These are phyloP conservation scores for Luffa acutangula DNA, from an alignment of 306 rosid genomes.

Conservation along the genomic window DNA sequence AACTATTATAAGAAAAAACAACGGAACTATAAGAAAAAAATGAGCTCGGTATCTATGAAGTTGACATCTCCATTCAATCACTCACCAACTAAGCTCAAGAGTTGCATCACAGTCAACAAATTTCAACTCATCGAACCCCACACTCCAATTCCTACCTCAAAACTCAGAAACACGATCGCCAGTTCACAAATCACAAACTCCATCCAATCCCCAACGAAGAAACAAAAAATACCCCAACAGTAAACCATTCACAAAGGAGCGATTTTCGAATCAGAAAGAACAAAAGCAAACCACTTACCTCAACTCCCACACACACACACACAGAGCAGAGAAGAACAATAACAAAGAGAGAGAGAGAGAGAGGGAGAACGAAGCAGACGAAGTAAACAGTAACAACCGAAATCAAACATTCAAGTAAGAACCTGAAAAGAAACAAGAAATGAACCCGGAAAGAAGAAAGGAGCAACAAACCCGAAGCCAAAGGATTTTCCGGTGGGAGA, in stretches of 20 bases:
- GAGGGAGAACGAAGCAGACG: not conserved
- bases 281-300: not conserved
- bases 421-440: not conserved
- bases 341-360: not conserved
- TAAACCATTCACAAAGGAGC: not conserved
- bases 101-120: not conserved
- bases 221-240: not conserved
- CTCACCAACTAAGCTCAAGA: not conserved
- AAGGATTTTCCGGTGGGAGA: not conserved
- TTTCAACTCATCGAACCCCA: not conserved
- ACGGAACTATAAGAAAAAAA: not conserved
- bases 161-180: not conserved
- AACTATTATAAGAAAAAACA: not conserved
- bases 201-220: not conserved
- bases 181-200: not conserved
- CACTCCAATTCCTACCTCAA: not conserved
- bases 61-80: not conserved
- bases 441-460: not conserved
- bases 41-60: not conserved
- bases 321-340: not conserved
- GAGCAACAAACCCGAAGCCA: not conserved
- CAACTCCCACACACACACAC: not conserved
- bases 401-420: not conserved
- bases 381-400: not conserved
- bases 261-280: not conserved